phyloP scores from a whole-genome alignment of 805 yeast genomes.

The Hanseniaspora lindneri region DNA sequence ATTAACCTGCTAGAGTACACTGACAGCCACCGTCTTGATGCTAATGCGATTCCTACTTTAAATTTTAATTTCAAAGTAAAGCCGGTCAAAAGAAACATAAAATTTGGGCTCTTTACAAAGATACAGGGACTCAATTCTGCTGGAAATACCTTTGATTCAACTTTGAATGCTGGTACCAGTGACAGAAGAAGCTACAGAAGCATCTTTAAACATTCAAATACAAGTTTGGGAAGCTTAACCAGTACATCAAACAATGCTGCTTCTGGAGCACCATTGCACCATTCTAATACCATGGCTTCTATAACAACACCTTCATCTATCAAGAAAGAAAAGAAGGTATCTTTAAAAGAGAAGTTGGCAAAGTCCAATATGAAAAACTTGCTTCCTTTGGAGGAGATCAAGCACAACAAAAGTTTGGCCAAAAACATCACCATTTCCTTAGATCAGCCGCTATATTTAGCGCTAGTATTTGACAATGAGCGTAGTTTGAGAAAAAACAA shows the following conservation, averaged over 20 bases:
- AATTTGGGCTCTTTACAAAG: slow-evolving; percentile 30
- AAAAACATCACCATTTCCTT: slow-evolving; percentile 8
- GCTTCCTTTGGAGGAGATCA: slow-evolving; percentile 2
- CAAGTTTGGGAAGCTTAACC: background rate
- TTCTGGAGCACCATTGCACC: background rate
- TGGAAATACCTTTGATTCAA: slow-evolving; percentile 7
- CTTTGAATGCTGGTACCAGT: background rate
- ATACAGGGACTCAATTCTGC: slow-evolving; percentile 18
- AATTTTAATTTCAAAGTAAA: slow-evolving; percentile 52
- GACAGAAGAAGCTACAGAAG: background rate
- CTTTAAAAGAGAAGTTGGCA: slow-evolving; percentile 4
- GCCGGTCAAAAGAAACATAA: slow-evolving; percentile 58
- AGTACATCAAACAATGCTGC: too few relatives aligned
- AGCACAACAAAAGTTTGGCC: slow-evolving; percentile 4
- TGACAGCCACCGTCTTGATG: background rate
- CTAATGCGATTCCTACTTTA: slow-evolving; percentile 19
- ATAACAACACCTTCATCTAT: slow-evolving; percentile 10
- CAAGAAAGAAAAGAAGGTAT: slow-evolving; percentile 4
- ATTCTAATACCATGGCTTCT: background rate
- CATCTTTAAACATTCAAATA: background rate
- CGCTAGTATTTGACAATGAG: slow-evolving; percentile 14
- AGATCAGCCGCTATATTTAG: slow-evolving; percentile 12
- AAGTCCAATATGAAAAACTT: slow-evolving; percentile 10
- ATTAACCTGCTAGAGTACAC: slow-evolving; percentile 44
- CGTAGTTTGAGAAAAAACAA: slow-evolving; percentile 9